Conservation (phyloP, 164 flowering plant genomes). For the Aristolochia fimbriata region DNA sequence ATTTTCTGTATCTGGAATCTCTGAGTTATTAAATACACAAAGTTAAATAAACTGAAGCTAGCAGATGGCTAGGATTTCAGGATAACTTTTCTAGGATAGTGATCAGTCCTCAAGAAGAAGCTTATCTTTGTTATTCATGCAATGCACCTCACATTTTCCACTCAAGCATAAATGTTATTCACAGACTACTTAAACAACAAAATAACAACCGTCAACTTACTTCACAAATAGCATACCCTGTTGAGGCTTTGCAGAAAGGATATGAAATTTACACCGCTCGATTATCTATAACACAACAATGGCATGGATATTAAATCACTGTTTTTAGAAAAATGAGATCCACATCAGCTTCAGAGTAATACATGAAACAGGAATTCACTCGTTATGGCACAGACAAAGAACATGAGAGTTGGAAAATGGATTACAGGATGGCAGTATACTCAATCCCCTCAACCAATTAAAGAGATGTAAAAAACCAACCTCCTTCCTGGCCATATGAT, state of each 20-base stretch:
- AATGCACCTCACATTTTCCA: too few species aligned
- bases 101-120: too few species aligned
- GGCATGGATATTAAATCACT: too few species aligned
- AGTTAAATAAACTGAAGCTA: too few species aligned
- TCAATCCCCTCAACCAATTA: not conserved
- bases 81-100: too few species aligned
- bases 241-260: constrained; percentile 68
- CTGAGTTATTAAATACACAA: too few species aligned
- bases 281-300: constrained; percentile 47
- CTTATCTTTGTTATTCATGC: too few species aligned
- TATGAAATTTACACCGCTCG: constrained; percentile 73
- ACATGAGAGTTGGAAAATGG: not conserved
- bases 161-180: too few species aligned
- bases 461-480: constrained; percentile 19
- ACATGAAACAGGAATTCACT: not conserved
- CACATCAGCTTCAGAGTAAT: not conserved
- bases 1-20: too few species aligned
- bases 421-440: not conserved
- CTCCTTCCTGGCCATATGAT: constrained; percentile 90
- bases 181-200: not conserved
- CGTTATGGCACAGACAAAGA: not conserved
- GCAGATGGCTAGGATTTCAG: too few species aligned
- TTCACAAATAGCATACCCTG: constrained; percentile 50
- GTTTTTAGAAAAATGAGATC: too few species aligned
- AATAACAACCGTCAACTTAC: constrained; percentile 19